A percentile compares a stretch with the other conserved stretches of the same genome.
Evolutionary conservation across 2,329 filamentous ascomycete genomes (phyloP).

Genomic region (Alternaria viburni): DNA sequence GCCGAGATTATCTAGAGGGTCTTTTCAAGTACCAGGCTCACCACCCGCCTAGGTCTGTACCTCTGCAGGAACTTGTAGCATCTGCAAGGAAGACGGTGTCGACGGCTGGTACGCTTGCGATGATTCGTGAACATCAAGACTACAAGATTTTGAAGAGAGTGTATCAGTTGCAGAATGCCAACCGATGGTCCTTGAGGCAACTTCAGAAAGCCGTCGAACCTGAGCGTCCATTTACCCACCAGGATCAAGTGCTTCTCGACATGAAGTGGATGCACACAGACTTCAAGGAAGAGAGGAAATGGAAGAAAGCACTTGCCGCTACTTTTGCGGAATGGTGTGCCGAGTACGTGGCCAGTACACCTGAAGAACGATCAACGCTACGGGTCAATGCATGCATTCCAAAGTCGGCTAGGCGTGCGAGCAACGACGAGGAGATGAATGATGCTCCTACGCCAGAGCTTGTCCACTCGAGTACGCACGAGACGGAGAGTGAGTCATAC

Average conservation of each 20-base stretch:
- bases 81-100: slow-evolving; percentile 89
- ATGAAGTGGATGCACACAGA: slow-evolving; percentile 99
- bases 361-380: slow-evolving; percentile 68
- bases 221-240: slow-evolving; percentile 75
- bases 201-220: slow-evolving; percentile 85
- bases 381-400: slow-evolving; percentile 66
- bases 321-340: slow-evolving; percentile 83
- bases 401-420: slow-evolving; percentile 12
- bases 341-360: slow-evolving; percentile 73
- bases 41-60: slow-evolving; percentile 59
- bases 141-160: slow-evolving; percentile 85
- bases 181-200: slow-evolving; percentile 92
- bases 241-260: slow-evolving; percentile 86
- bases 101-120: slow-evolving; percentile 81
- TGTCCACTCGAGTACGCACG: slow-evolving; percentile 44
- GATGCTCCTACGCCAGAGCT: slow-evolving; percentile 50
- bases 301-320: slow-evolving; percentile 83
- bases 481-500: slow-evolving; percentile 49
- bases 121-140: slow-evolving; percentile 84
- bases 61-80: slow-evolving; percentile 74
- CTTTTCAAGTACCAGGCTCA: slow-evolving; percentile 65
- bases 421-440: slow-evolving; percentile 40
- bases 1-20: slow-evolving; percentile 67
- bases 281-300: slow-evolving; percentile 91
- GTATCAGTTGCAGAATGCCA: slow-evolving; percentile 87